A percentile compares a stretch with the other conserved stretches of the same genome.
phyloP scores from a whole-genome alignment of 148 eudicot genomes.

The Heliamphora exappendiculata region DNA sequence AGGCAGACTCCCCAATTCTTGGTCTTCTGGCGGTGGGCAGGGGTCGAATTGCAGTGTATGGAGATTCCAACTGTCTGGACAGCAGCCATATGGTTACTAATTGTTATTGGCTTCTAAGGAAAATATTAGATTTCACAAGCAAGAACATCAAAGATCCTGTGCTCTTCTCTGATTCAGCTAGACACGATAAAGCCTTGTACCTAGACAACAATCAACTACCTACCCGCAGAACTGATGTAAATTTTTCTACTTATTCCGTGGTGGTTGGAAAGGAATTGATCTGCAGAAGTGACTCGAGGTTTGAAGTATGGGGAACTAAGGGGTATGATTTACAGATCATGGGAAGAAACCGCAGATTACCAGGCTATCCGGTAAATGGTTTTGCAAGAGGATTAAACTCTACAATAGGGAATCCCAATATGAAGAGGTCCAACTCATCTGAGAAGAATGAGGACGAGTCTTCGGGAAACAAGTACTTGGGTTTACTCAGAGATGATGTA shows the following conservation, averaged over 20 bases:
- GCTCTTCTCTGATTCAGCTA: conserved; percentile 67
- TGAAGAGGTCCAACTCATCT: conserved; percentile 15
- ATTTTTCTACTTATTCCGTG: conserved; percentile 77
- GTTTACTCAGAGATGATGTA: conserved; percentile 68
- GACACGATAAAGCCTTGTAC: conserved; percentile 45
- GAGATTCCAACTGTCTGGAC: conserved; percentile 94
- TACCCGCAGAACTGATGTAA: conserved; percentile 83
- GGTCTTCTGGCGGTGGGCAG: conserved; percentile 42
- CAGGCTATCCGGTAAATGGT: conserved; percentile 56
- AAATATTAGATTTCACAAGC: conserved; percentile 71
- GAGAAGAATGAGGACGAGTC: conserved; percentile 29
- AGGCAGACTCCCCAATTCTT: conserved; percentile 74
- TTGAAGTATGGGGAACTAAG: conserved; percentile 78
- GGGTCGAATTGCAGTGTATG: conserved; percentile 86
- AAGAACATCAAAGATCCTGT: conserved; percentile 58
- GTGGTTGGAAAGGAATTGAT: conserved; percentile 76
- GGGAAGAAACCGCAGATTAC: conserved; percentile 68
- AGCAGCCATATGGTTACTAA: conserved; percentile 99
- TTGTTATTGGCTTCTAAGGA: conserved; percentile 86
- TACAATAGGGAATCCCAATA: conserved; percentile 27
- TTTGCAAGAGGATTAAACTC: conserved; percentile 45
- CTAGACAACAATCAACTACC: conserved; percentile 64
- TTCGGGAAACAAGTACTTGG: conserved; percentile 52
- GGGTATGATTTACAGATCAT: conserved; percentile 71
- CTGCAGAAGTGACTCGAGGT: conserved; percentile 81